Evolutionary conservation across 2,329 filamentous ascomycete species (phyloP), one percentile per base, ranked within the genome.

Genomic region (Hymenoscyphus linearis): DNA sequence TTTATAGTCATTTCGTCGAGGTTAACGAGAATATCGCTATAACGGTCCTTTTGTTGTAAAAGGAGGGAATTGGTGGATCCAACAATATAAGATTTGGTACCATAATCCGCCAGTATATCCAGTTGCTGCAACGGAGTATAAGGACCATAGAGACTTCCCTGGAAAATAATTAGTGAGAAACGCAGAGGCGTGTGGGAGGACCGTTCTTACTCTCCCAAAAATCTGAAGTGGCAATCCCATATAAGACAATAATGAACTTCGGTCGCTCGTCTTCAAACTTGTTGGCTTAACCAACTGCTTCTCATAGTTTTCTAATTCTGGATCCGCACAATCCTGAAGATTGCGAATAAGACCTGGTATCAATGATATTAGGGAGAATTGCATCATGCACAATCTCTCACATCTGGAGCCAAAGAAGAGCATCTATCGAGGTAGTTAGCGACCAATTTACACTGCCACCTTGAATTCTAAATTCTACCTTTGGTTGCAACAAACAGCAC

Each of bases 371-470:
- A 99, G 83, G 52, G 93, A 95, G 78, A 98, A 99, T 75, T 99
- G 95, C 77, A 96, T 93, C 90, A 98, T 96, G 82, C 95, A 99
- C 68, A 99, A 79, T 66, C 90, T 85, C 76, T 99, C 95, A 75
- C 95, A 98, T 69, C 92, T 87, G n/a, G 93, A 92, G 64, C 95
- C 93, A 71, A 98, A 99, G 78, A 99, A 98, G 59, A 99, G 86
- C 89, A 98, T 98, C 93, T 96, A 68, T 0, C 31, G 14, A 27
- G 16, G 64, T 27, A 12, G n/a, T 55, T 34, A 56, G 66, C 57
- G 26, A 52, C 27, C 13, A 18, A 18, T 36, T 22, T 18, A 59
- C 50, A 27, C 5, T 26, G 18, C 25, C 22, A 47, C 12, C 12
- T n/a, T 3, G 4, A 25, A 12, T 16, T 52, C 36, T 52, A 34